phyloP scores from a whole-genome alignment of 345 rosid genomes.

The Eucalyptus caleyi region DNA sequence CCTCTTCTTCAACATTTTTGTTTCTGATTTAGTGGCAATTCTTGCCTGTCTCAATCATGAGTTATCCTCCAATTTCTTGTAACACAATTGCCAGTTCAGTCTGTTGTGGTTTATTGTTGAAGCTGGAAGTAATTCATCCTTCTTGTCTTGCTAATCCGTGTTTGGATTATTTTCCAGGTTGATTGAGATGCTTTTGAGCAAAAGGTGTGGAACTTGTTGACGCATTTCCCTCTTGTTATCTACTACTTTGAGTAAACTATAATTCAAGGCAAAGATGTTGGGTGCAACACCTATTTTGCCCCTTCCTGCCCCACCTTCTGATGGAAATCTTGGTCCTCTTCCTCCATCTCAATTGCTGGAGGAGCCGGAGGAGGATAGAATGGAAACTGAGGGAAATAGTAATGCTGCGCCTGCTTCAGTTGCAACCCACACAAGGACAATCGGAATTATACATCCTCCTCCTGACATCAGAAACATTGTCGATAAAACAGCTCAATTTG shows the following conservation, averaged over 20 bases:
- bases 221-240: not conserved
- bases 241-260: not conserved
- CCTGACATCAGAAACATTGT: conserved; percentile 74
- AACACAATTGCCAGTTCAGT: not conserved
- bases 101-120: not conserved
- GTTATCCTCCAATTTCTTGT: not conserved
- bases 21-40: not conserved
- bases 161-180: not conserved
- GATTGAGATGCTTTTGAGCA: not conserved
- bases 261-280: conserved; percentile 22
- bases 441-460: conserved; percentile 85
- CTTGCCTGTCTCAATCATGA: not conserved
- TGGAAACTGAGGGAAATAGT: conserved; percentile 28
- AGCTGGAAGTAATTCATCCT: not conserved
- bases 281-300: conserved; percentile 44
- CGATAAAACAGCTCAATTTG: conserved; percentile 74
- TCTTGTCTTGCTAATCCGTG: not conserved
- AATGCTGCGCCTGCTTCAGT: conserved; percentile 27
- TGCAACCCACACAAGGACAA: conserved; percentile 69
- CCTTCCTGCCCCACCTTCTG: conserved; percentile 68
- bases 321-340: conserved; percentile 48
- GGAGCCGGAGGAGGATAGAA: conserved; percentile 19
- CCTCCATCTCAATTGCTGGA: conserved; percentile 53
- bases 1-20: not conserved
- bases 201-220: not conserved